Conservation (phyloP, 2,329 filamentous ascomycete species). For the Cladobotryum protrusum region DNA sequence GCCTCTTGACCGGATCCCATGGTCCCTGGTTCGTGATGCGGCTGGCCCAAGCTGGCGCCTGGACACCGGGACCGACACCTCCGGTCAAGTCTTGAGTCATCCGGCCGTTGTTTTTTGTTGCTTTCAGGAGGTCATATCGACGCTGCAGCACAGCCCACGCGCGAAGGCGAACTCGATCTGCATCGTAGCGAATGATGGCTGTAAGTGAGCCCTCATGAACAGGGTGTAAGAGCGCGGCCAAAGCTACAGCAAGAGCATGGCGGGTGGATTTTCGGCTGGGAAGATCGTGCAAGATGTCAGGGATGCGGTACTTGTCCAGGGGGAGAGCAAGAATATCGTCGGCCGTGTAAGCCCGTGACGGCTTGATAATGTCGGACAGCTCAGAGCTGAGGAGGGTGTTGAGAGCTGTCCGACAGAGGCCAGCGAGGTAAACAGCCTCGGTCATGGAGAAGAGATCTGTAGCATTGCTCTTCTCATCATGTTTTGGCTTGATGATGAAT, state of each 20-base stretch:
- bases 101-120: slow-evolving; percentile 27
- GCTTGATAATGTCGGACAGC: slow-evolving; percentile 25
- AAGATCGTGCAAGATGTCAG: slow-evolving; percentile 26
- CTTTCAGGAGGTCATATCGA: slow-evolving; percentile 27
- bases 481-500: slow-evolving; percentile 9
- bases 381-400: slow-evolving; percentile 22
- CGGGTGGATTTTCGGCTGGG: slow-evolving; percentile 30
- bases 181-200: slow-evolving; percentile 33
- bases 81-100: slow-evolving; percentile 21
- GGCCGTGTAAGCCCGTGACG: slow-evolving; percentile 24
- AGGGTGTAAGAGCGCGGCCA: slow-evolving; percentile 30
- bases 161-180: slow-evolving; percentile 30
- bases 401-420: slow-evolving; percentile 24
- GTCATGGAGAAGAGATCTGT: slow-evolving; percentile 7
- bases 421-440: slow-evolving; percentile 23
- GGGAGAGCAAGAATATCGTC: slow-evolving; percentile 32
- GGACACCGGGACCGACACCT: slow-evolving; percentile 27
- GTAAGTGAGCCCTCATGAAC: slow-evolving; percentile 28
- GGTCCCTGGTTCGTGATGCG: slow-evolving; percentile 29
- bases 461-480: background rate
- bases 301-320: slow-evolving; percentile 22
- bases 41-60: slow-evolving; percentile 26
- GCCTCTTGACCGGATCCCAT: slow-evolving; percentile 26
- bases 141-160: slow-evolving; percentile 31
- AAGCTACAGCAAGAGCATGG: slow-evolving; percentile 23